Evolutionary conservation across 441 rosid species (phyloP).

Genomic region (Kokia cookei): DNA sequence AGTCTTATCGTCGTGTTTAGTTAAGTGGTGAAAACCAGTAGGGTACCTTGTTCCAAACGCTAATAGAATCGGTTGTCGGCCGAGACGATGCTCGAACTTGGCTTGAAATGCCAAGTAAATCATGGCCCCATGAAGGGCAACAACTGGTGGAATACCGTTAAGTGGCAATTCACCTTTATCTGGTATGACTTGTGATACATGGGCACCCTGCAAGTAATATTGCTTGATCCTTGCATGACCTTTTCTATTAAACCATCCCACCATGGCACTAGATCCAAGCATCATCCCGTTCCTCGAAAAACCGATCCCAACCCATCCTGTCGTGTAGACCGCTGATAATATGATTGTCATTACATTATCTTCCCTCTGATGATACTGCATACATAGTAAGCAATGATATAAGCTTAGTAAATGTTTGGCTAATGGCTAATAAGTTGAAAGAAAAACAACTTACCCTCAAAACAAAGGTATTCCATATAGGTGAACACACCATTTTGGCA

Average conservation of each 20-base stretch:
- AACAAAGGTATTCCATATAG: slow-evolving; percentile 73
- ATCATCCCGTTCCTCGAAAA: slow-evolving; percentile 84
- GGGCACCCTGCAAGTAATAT: slow-evolving; percentile 62
- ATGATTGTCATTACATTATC: slow-evolving; percentile 66
- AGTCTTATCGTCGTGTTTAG: slow-evolving; percentile 68
- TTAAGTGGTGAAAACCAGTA: slow-evolving; percentile 36
- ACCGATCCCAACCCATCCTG: slow-evolving; percentile 94
- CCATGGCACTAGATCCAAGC: slow-evolving; percentile 90
- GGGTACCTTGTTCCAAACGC: slow-evolving; percentile 70
- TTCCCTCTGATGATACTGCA: slow-evolving; percentile 64
- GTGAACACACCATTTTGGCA: slow-evolving; percentile 57
- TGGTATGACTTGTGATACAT: slow-evolving; percentile 51
- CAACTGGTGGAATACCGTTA: slow-evolving; percentile 62
- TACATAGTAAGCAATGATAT: neutral
- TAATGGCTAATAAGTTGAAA: neutral
- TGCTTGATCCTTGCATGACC: slow-evolving; percentile 78
- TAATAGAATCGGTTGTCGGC: slow-evolving; percentile 56
- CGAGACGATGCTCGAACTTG: slow-evolving; percentile 39
- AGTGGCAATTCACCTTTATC: slow-evolving; percentile 80
- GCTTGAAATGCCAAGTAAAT: slow-evolving; percentile 79
- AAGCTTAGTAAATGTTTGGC: neutral
- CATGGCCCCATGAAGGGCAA: slow-evolving; percentile 68
- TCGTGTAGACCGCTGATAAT: slow-evolving; percentile 67
- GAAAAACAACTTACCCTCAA: slow-evolving; percentile 53
- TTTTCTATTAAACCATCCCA: slow-evolving; percentile 78